These are phyloP conservation scores for Amaranthus tricolor DNA, from an alignment of 179 eudicot species.

Conservation along the genomic window DNA sequence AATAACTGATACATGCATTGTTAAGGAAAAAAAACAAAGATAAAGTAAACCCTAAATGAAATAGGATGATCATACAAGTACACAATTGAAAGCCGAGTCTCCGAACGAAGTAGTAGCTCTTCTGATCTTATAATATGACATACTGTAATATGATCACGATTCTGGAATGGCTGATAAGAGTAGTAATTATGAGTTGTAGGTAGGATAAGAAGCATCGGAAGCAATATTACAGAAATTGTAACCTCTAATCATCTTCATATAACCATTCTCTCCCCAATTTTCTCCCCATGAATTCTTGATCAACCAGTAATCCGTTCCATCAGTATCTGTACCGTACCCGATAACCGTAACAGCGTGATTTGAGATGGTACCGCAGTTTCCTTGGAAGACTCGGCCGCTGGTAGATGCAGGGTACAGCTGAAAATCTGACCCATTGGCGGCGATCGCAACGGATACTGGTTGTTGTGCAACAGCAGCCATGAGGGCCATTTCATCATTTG, in stretches of 20 bases:
- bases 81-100: too few species aligned
- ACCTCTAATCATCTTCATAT: conserved; percentile 17
- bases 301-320: conserved; percentile 21
- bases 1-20: too few species aligned
- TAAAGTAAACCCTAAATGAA: too few species aligned
- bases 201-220: conserved; percentile 18
- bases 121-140: too few species aligned
- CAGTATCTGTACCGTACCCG: conserved; percentile 30
- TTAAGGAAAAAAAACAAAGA: too few species aligned
- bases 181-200: too few species aligned
- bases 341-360: conserved; percentile 35
- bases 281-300: conserved; percentile 35
- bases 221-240: conserved; percentile 21
- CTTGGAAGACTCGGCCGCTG: not conserved
- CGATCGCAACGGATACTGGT: conserved; percentile 7
- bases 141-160: too few species aligned
- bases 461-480: not conserved
- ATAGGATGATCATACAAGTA: too few species aligned
- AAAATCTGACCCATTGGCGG: not conserved
- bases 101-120: too few species aligned
- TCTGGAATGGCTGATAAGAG: too few species aligned
- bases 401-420: too few species aligned
- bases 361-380: conserved; percentile 2
- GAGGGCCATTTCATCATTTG: conserved; percentile 18
- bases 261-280: conserved; percentile 33